These are phyloP conservation scores for Russula griseocarnosa DNA, from an alignment of 768 basidiomycete species.

Conservation along the genomic window DNA sequence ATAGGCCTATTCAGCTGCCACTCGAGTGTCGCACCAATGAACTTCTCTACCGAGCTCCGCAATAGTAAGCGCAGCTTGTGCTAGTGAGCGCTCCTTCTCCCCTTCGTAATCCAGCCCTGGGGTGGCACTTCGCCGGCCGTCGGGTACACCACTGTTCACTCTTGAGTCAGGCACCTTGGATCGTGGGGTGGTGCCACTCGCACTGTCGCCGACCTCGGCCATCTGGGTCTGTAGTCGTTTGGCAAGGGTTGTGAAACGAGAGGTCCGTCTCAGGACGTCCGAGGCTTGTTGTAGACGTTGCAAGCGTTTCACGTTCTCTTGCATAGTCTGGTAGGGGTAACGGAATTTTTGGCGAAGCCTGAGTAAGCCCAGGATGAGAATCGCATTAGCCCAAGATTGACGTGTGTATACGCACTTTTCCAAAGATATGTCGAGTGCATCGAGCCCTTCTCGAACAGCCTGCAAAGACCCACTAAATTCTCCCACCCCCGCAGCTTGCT, in stretches of 20 bases:
- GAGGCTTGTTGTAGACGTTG: conserved; percentile 78
- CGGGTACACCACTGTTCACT: conserved; percentile 17
- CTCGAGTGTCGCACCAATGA: not conserved
- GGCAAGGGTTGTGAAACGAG: conserved; percentile 79
- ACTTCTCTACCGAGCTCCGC: conserved; percentile 73
- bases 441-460: conserved; percentile 63
- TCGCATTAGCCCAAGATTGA: not conserved
- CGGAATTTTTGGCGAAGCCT: conserved; percentile 86
- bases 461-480: conserved; percentile 66
- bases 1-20: not conserved
- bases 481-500: conserved; percentile 72
- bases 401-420: conserved; percentile 54
- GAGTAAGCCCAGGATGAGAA: not conserved
- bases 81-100: conserved; percentile 80
- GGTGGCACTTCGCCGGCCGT: conserved; percentile 20
- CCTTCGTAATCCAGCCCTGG: conserved; percentile 51
- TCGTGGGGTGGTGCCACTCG: conserved; percentile 12
- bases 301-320: conserved; percentile 65
- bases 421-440: conserved; percentile 69
- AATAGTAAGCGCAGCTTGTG: conserved; percentile 91
- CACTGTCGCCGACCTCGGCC: conserved; percentile 49
- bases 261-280: conserved; percentile 77
- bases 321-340: conserved; percentile 72
- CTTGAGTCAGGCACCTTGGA: conserved; percentile 25
- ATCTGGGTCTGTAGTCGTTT: conserved; percentile 84